Base-by-base conservation (phyloP, 2,329 filamentous ascomycete species). In the Ophiocordyceps robertsii region DNA sequence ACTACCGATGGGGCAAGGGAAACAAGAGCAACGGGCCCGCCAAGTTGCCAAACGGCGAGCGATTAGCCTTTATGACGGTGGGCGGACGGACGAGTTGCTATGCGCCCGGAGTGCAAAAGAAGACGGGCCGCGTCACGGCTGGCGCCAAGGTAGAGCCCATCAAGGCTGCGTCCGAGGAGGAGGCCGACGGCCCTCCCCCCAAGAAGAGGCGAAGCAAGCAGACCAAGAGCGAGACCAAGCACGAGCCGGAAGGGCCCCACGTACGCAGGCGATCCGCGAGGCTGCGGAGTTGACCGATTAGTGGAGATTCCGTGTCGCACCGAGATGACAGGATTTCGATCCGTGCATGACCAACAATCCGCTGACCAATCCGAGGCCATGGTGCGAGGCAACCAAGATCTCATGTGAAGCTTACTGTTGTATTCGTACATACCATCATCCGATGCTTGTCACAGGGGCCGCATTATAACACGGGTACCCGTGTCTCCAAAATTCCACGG, bases 51-150 rank as follows among this genome's bases (percentile, higher is more conserved):
- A 93, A 78, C 49, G 92, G 92, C 0, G 82, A 88, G 48, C 88
- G 83, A 61, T 80, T 96, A 38, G 78, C 80, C 0, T 92, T 90
- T 55, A 63, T 96, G 39, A 95, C 83, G 0, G 90, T 96, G 0
- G 90, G 90, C 0, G 89, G 90, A 2, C 71, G 92, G 38, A 96
- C 92, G 4, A 95, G 86, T 55, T 94, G 89, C 39, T 82, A 90
- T 41, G 87, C 93, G 1, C 88, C 88, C 0, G 77, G 71, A 12
- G 65, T 92, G 27, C 92, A 96, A 66, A 94, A 88, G 68, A 95
- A 94, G 68, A 73, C 61, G 0, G 72, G 70, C 0, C 56, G 57
- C 4, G 58, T 68, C 5, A 58, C 57, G 4, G 47, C 61, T 1
- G 62, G 62, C 1, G 61, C 66, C 29, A 72, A 73, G 48, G 63